phyloP scores from a whole-genome alignment of 2,329 filamentous ascomycete genomes.

The Pseudovirgaria hyperparasitica region DNA sequence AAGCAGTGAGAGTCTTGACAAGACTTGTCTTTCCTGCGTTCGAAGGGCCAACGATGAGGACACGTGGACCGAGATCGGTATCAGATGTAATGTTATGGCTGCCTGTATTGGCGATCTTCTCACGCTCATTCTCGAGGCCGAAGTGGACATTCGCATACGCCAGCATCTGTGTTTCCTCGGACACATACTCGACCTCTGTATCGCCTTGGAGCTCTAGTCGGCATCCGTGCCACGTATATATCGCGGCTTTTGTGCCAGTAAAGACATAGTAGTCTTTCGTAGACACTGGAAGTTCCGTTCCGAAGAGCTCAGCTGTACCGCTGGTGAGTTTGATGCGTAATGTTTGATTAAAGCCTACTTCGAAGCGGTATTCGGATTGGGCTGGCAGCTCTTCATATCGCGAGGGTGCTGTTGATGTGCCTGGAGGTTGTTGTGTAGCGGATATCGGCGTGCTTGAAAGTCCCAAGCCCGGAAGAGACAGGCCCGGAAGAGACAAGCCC shows the following conservation, averaged over 20 bases:
- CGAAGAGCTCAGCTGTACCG: slow-evolving; percentile 86
- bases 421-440: slow-evolving; percentile 15
- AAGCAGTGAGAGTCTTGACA: slow-evolving; percentile 63
- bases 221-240: slow-evolving; percentile 89
- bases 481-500: slow-evolving; percentile 31
- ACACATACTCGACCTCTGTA: slow-evolving; percentile 53
- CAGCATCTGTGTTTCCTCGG: slow-evolving; percentile 71
- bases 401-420: slow-evolving; percentile 11
- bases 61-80: slow-evolving; percentile 53
- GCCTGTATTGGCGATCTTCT: slow-evolving; percentile 36
- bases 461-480: slow-evolving; percentile 11
- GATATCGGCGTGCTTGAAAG: slow-evolving; percentile 9
- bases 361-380: slow-evolving; percentile 34
- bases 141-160: slow-evolving; percentile 80
- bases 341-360: slow-evolving; percentile 21
- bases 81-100: slow-evolving; percentile 13
- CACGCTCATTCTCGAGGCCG: slow-evolving; percentile 62
- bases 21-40: slow-evolving; percentile 75
- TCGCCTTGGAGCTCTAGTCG: slow-evolving; percentile 66
- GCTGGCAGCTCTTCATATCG: slow-evolving; percentile 29
- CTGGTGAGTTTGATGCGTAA: slow-evolving; percentile 48
- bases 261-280: slow-evolving; percentile 60
- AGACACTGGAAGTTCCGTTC: slow-evolving; percentile 76
- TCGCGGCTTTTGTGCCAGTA: slow-evolving; percentile 68
- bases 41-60: slow-evolving; percentile 69